These are phyloP conservation scores for Cercospora janseana DNA, from an alignment of 2,329 filamentous ascomycete genomes.

Conservation along the genomic window DNA sequence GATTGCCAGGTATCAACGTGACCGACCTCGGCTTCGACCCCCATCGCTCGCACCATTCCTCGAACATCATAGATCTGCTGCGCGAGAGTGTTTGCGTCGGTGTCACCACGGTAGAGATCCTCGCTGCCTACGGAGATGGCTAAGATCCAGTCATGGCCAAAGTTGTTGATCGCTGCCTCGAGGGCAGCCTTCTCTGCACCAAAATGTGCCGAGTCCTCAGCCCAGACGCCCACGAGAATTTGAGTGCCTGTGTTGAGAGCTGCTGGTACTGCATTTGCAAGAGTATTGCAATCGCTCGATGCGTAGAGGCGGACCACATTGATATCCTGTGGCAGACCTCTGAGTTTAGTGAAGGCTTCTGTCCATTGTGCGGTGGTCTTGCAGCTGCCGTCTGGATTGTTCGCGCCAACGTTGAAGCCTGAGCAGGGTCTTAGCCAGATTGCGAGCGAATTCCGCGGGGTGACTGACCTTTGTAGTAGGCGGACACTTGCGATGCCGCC, in stretches of 20 bases:
- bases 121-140: slow-evolving; percentile 66
- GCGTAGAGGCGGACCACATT: slow-evolving; percentile 65
- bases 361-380: slow-evolving; percentile 41
- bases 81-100: slow-evolving; percentile 42
- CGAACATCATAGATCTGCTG: slow-evolving; percentile 53
- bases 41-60: slow-evolving; percentile 51
- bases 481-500: slow-evolving; percentile 34
- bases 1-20: slow-evolving; percentile 61
- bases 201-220: slow-evolving; percentile 50
- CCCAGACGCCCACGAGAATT: slow-evolving; percentile 65
- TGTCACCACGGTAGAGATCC: slow-evolving; percentile 61
- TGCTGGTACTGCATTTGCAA: slow-evolving; percentile 53
- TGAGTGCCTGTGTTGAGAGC: slow-evolving; percentile 60
- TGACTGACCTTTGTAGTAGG: slow-evolving; percentile 39
- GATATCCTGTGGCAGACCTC: slow-evolving; percentile 53
- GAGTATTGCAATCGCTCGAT: slow-evolving; percentile 54
- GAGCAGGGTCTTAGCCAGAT: neutral
- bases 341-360: slow-evolving; percentile 40
- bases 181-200: slow-evolving; percentile 61
- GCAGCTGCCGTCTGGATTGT: slow-evolving; percentile 42
- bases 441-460: neutral
- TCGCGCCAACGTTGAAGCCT: slow-evolving; percentile 46
- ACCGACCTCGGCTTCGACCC: slow-evolving; percentile 53
- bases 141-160: slow-evolving; percentile 59
- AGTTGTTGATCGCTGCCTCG: slow-evolving; percentile 54